Evolutionary conservation across 1,139 yeast species (phyloP), one percentile per base, ranked within the genome.

Genomic region (Lodderomyces beijingensis): DNA sequence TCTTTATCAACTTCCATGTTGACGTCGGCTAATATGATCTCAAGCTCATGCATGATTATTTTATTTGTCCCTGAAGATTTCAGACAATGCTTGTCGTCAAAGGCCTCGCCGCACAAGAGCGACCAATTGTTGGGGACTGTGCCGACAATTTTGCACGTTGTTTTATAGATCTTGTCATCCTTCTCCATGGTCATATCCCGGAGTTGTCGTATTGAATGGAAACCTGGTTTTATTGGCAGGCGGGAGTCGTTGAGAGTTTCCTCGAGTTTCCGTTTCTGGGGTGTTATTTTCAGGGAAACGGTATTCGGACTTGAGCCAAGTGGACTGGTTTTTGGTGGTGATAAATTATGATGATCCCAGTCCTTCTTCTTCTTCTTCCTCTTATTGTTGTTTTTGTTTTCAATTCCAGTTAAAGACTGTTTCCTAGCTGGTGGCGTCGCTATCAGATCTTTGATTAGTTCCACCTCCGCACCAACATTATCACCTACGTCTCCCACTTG

Each of bases 61-160:
- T 19, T n/a, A 9, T n/a, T n/a, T n/a, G n/a, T n/a, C n/a, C n/a
- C n/a, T n/a, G n/a, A n/a, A n/a, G n/a, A n/a, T n/a, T n/a, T n/a
- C n/a, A n/a, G n/a, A n/a, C n/a, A n/a, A n/a, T n/a, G n/a, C n/a
- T n/a, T n/a, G n/a, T n/a, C n/a, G n/a, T n/a, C n/a, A n/a, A 29
- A 34, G 10, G 23, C 15, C 17, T 33, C 33, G n/a, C 35, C 37
- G 22, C 37, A 36, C 12, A 36, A 18, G 17, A 36, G 31, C 8
- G 34, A 16, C 34, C 35, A 31, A 31, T 38, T 31, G 4, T 25
- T 7, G 7, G 40, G 40, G 3, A 8, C 31, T 1, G 39, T 33
- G 8, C 29, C 37, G 5, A 34, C 24, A n/a, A 38, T 23, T 8
- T 23, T 24, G 13, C 33, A 28, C 13, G 11, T 17, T 5, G 36